Percentiles rank a stretch among this genome's conserved stretches.
Conservation (phyloP, 2,329 filamentous ascomycete species). For the Colletotrichum sp. region DNA sequence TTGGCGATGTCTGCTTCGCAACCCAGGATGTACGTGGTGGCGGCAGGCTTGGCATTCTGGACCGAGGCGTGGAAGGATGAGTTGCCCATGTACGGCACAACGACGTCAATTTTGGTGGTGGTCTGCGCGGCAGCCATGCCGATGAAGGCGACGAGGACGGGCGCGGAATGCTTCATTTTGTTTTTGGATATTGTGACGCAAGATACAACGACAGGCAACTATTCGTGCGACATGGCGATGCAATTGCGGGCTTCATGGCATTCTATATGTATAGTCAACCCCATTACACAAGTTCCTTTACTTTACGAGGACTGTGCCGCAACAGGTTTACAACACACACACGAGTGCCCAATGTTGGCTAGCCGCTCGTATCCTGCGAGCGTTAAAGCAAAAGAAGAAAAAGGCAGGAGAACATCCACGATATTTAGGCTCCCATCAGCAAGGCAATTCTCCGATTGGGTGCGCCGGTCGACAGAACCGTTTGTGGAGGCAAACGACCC, state of each 20-base stretch:
- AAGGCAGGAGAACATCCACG: not conserved
- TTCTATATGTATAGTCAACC: not conserved
- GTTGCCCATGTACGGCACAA: conserved; percentile 29
- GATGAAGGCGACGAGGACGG: not conserved
- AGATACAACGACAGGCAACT: not conserved
- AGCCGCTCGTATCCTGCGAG: not conserved
- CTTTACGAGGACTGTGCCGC: not conserved
- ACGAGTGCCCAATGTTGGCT: not conserved
- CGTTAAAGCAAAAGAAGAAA: not conserved
- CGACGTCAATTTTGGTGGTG: conserved; percentile 27
- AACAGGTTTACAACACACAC: not conserved
- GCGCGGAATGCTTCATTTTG: not conserved
- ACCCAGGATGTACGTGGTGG: conserved; percentile 34
- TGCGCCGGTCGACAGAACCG: not conserved
- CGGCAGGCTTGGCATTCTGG: conserved; percentile 27
- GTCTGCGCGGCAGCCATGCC: conserved; percentile 28
- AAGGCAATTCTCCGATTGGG: conserved; percentile 1
- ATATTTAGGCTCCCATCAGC: not conserved
- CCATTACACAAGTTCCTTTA: not conserved
- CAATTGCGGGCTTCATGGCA: not conserved
- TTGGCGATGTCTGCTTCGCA: conserved; percentile 25
- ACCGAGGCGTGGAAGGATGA: conserved; percentile 33
- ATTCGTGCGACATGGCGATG: not conserved
- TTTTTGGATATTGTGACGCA: not conserved
- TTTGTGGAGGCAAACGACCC: not conserved